Percentiles rank a stretch among this genome's conserved stretches.
Evolutionary conservation across 2,329 filamentous ascomycete genomes (phyloP).

Genomic region (Colletotrichum navitas): DNA sequence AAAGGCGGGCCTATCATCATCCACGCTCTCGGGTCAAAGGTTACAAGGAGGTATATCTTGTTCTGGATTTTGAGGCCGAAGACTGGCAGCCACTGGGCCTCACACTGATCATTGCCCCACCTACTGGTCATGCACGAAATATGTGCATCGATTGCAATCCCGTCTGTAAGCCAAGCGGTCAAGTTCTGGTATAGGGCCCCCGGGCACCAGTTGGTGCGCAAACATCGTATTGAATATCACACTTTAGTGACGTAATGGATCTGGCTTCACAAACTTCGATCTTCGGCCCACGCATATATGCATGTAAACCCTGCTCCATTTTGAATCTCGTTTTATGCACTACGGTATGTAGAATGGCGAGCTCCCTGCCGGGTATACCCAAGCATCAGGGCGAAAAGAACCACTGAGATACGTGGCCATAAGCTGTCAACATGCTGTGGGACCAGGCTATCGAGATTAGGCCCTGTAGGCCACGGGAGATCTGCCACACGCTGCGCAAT

Average conservation of each 20-base stretch:
- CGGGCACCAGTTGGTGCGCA: neutral
- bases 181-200: neutral
- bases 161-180: neutral
- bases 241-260: constrained; percentile 1
- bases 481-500: constrained; percentile 32
- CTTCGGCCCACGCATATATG: neutral
- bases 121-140: neutral
- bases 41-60: neutral
- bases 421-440: constrained; percentile 20
- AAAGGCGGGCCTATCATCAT: constrained; percentile 11
- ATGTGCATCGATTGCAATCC: neutral
- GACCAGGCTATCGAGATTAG: constrained; percentile 31
- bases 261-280: neutral
- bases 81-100: neutral
- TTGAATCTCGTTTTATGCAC: neutral
- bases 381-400: constrained; percentile 3
- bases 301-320: neutral
- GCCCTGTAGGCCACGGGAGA: constrained; percentile 35
- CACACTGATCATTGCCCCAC: neutral
- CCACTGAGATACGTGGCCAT: neutral
- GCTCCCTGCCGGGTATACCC: neutral
- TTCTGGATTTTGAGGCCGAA: constrained; percentile 1
- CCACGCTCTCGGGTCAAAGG: constrained; percentile 10
- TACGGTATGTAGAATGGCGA: neutral
- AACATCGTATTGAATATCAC: neutral